A percentile compares a stretch with the other conserved stretches of the same genome.
phyloP scores from a whole-genome alignment of 768 basidiomycete species.

The Suillus subalutaceus region DNA sequence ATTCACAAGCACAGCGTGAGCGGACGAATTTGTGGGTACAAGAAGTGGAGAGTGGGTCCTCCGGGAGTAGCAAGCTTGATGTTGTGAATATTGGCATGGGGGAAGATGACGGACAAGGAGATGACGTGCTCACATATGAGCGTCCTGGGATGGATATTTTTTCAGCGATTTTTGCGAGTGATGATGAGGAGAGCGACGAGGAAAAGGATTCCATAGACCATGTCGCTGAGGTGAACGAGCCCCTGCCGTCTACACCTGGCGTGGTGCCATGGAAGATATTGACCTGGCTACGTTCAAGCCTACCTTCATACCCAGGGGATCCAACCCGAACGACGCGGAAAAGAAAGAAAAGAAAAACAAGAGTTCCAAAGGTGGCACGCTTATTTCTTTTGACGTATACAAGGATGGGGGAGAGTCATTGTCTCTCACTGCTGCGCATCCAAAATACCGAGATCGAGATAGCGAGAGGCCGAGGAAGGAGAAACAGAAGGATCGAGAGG shows the following conservation, averaged over 20 bases:
- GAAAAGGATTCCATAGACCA: no score
- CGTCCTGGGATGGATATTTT: conserved; percentile 89
- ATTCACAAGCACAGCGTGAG: conserved; percentile 6
- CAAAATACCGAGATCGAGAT: no score
- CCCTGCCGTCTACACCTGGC: no score
- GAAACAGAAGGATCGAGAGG: no score
- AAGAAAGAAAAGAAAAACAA: no score
- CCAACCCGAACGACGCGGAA: conserved; percentile 34
- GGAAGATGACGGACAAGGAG: conserved; percentile 47
- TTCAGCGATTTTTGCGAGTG: conserved; percentile 56
- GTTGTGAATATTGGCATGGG: conserved; percentile 86
- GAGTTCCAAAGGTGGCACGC: no score
- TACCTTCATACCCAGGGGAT: conserved; percentile 66
- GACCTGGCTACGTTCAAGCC: conserved; percentile 77
- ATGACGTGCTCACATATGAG: conserved; percentile 85
- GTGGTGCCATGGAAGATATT: conserved; percentile 2
- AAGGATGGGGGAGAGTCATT: no score
- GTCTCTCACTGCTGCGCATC: no score
- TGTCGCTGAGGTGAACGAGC: no score
- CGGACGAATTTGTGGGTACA: neutral
- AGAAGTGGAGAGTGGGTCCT: neutral
- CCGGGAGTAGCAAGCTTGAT: conserved; percentile 46
- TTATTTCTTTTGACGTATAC: no score
- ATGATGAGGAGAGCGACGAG: conserved; percentile 71
- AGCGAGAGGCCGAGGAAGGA: no score